These are phyloP conservation scores for Xylariomycetidae sp. DNA, from an alignment of 2,329 filamentous ascomycete genomes.

Conservation along the genomic window DNA sequence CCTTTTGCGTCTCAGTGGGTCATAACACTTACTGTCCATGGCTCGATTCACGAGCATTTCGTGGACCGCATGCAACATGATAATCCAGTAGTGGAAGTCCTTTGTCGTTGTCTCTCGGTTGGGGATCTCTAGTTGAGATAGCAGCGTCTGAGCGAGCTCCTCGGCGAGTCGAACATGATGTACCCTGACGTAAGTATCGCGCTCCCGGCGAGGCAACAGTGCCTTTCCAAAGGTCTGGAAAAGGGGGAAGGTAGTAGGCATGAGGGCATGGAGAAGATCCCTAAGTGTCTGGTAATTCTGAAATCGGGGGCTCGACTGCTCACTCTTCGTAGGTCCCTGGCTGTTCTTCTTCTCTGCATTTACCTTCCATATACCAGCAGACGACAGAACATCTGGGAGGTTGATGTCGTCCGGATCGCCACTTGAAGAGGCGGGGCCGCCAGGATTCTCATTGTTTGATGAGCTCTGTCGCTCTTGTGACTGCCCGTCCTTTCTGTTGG, in stretches of 20 bases:
- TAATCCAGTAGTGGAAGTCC: conserved; percentile 75
- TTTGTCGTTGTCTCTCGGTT: conserved; percentile 45
- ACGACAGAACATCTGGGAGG: conserved; percentile 19
- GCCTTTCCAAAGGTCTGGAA: conserved; percentile 81
- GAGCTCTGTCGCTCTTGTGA: conserved; percentile 11
- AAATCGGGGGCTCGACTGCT: conserved; percentile 35
- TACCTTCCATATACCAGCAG: conserved; percentile 19
- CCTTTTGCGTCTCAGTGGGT: no score
- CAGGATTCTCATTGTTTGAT: conserved; percentile 4
- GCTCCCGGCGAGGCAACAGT: conserved; percentile 66
- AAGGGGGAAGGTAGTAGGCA: conserved; percentile 75
- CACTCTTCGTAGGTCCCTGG: conserved; percentile 16
- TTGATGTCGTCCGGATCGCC: conserved; percentile 19
- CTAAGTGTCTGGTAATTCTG: conserved; percentile 74
- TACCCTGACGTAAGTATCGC: conserved; percentile 53
- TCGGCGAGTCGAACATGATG: conserved; percentile 52
- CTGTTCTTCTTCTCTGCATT: conserved; percentile 11
- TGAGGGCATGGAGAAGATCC: conserved; percentile 70
- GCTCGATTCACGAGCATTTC: conserved; percentile 71
- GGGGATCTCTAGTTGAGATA: conserved; percentile 56
- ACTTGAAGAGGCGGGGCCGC: conserved; percentile 5
- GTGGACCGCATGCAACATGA: conserved; percentile 70
- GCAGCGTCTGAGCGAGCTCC: conserved; percentile 64
- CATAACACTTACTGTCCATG: conserved; percentile 17
- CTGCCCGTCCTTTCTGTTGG: conserved; percentile 24